phyloP scores from a whole-genome alignment of 805 yeast species.

The Tanozyma kutaoensis region DNA sequence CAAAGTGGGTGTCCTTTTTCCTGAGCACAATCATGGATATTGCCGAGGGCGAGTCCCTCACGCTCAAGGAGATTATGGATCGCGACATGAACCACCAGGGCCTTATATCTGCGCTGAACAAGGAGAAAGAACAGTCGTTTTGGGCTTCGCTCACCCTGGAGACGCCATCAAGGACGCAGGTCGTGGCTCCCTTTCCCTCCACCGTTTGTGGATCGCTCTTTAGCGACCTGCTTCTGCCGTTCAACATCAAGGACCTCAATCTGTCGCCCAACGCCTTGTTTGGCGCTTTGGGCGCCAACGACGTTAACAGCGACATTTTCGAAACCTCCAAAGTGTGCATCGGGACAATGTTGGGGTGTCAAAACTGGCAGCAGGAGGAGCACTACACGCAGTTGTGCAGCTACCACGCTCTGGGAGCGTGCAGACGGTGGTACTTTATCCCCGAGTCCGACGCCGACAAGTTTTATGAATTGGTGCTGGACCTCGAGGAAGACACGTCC shows the following conservation, averaged over 20 bases:
- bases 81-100: constrained; percentile 15
- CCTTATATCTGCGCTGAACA: constrained; percentile 22
- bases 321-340: constrained; percentile 32
- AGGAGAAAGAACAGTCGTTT: constrained; percentile 11
- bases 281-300: constrained; percentile 25
- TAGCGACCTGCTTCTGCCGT: constrained; percentile 8
- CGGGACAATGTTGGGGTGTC: constrained; percentile 40
- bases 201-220: not conserved
- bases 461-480: too few relatives aligned
- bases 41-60: too few relatives aligned
- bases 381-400: constrained; percentile 41
- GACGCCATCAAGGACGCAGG: constrained; percentile 1
- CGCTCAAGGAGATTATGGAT: too few relatives aligned
- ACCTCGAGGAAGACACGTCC: too few relatives aligned
- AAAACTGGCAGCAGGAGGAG: constrained; percentile 50
- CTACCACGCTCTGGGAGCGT: constrained; percentile 42
- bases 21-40: too few relatives aligned
- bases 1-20: too few relatives aligned
- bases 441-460: constrained; percentile 39
- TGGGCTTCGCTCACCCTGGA: not conserved
- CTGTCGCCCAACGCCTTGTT: constrained; percentile 34
- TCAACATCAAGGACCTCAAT: constrained; percentile 22
- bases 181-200: constrained; percentile 6
- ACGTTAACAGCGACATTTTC: constrained; percentile 29
- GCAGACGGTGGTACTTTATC: constrained; percentile 49